Conservation (phyloP, 2,329 filamentous ascomycete species). For the Exophiala alcalophila region DNA sequence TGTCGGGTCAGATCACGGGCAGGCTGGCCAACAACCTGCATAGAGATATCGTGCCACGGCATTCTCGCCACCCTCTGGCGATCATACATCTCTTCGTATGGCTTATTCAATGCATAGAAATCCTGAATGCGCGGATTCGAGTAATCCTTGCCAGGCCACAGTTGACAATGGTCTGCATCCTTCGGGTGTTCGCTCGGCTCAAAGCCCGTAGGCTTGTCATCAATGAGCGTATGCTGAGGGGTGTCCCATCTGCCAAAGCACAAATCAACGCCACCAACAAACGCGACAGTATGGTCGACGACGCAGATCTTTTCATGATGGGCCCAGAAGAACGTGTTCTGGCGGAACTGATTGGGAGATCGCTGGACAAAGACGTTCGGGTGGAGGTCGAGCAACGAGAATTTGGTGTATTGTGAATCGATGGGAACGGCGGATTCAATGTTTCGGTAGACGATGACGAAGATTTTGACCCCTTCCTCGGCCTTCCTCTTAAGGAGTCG, state of each 20-base stretch:
- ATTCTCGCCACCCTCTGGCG: conserved; percentile 83
- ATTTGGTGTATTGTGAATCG: conserved; percentile 97
- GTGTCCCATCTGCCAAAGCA: conserved; percentile 98
- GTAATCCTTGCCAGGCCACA: conserved; percentile 98
- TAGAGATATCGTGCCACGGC: conserved; percentile 98
- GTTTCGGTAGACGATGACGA: conserved; percentile 96
- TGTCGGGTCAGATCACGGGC: conserved; percentile 90
- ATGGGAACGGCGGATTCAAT: conserved; percentile 97
- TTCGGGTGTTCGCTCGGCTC: conserved; percentile 73
- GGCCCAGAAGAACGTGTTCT: conserved; percentile 99
- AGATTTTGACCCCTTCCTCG: conserved; percentile 91
- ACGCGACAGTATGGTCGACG: conserved; percentile 92
- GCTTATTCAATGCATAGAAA: conserved; percentile 88
- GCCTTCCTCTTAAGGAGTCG: conserved; percentile 90
- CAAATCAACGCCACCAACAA: conserved; percentile 91
- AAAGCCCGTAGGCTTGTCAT: conserved; percentile 94
- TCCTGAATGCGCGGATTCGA: conserved; percentile 94
- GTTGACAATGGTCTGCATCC: conserved; percentile 89
- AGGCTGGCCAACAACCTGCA: conserved; percentile 96
- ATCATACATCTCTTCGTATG: conserved; percentile 99
- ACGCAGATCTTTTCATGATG: conserved; percentile 98
- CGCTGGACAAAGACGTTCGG: conserved; percentile 95
- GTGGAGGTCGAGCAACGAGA: conserved; percentile 88
- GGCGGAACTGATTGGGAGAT: conserved; percentile 95
- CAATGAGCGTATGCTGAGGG: conserved; percentile 82